phyloP scores from a whole-genome alignment of 176 grass and related monocot species.

The Aechmea fasciata region DNA sequence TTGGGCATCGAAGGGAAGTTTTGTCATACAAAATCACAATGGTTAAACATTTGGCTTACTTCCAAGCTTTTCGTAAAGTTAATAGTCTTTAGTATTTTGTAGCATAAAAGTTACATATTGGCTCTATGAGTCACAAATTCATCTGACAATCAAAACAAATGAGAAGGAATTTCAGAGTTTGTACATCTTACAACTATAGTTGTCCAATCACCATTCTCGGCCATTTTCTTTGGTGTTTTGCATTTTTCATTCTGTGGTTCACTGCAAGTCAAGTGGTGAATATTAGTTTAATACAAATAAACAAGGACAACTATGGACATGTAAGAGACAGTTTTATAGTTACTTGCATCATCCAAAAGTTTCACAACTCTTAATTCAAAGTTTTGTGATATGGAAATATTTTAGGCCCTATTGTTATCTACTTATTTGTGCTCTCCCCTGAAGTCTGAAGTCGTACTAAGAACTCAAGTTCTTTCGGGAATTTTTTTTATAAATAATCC shows the following conservation, averaged over 20 bases:
- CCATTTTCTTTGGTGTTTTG: conserved; percentile 39
- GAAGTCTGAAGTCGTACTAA: no score
- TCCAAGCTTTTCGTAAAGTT: no score
- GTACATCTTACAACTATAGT: conserved; percentile 54
- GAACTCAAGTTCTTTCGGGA: no score
- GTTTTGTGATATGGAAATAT: no score
- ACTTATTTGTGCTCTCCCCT: no score
- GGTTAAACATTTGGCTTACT: no score
- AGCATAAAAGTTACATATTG: neutral
- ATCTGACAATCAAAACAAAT: neutral
- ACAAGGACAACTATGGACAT: neutral
- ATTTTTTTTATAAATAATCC: no score
- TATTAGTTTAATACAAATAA: neutral
- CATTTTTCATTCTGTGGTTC: conserved; percentile 59
- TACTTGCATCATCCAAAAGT: neutral
- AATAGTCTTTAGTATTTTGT: no score
- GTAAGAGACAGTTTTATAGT: no score
- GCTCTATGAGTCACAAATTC: neutral
- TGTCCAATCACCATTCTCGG: conserved; percentile 39
- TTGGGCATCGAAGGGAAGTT: no score
- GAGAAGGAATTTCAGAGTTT: neutral
- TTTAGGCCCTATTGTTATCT: no score
- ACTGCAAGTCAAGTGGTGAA: conserved; percentile 24
- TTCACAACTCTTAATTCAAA: neutral
- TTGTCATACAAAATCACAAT: no score